Percentiles rank a stretch among this genome's conserved stretches.
Conservation (phyloP, 768 basidiomycete genomes). For the Pisolithus marmoratus region DNA sequence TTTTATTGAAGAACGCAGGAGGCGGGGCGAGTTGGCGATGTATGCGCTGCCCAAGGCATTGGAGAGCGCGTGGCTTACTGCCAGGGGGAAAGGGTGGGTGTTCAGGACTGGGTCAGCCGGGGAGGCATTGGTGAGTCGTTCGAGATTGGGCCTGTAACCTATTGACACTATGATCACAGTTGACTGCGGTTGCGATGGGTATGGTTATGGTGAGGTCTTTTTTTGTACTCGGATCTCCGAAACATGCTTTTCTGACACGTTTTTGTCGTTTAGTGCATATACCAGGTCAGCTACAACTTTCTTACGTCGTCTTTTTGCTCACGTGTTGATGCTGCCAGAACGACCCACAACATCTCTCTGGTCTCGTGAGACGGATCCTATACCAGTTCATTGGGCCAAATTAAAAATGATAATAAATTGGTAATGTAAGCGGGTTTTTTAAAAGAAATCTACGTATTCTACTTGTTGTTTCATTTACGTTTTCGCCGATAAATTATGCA, state of each 20-base stretch:
- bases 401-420: constrained; percentile 23
- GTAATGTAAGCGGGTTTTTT: too few relatives aligned
- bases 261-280: constrained; percentile 54
- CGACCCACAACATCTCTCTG: constrained; percentile 74
- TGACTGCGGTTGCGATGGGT: constrained; percentile 76
- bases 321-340: too few relatives aligned
- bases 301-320: background rate
- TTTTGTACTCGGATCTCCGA: background rate
- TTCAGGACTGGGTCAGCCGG: constrained; percentile 66
- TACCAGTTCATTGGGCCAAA: constrained; percentile 92
- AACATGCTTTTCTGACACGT: too few relatives aligned
- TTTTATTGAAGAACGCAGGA: constrained; percentile 80
- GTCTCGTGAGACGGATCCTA: constrained; percentile 71
- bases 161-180: constrained; percentile 23
- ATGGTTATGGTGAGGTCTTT: constrained; percentile 74
- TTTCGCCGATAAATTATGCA: too few relatives aligned
- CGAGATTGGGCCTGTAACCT: background rate
- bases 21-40: constrained; percentile 92
- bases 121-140: constrained; percentile 49
- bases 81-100: constrained; percentile 70
- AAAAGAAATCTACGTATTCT: too few relatives aligned
- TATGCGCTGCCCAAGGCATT: constrained; percentile 84
- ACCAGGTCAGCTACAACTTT: constrained; percentile 43
- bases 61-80: constrained; percentile 85
- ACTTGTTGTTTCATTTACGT: too few relatives aligned